Evolutionary conservation across 345 rosid genomes (phyloP), one percentile per base, ranked within the genome.

Genomic region (Theobroma cacao): DNA sequence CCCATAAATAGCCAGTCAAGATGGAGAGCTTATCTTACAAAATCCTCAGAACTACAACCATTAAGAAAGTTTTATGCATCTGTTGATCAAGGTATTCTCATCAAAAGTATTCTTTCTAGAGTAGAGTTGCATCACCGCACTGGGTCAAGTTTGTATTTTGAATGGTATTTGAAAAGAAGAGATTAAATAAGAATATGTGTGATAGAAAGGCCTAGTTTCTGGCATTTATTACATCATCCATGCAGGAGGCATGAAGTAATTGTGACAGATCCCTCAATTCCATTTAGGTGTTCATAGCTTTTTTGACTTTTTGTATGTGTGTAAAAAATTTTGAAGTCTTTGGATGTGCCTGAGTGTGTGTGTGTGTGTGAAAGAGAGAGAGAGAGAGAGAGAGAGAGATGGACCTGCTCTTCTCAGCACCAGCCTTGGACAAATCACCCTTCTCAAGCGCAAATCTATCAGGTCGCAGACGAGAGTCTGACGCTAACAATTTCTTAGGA

Each of bases 391-490:
- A 34, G 77, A 55, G 73, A 62, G 85, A 74, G 76, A 75, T 53
- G 48, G 2, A 93, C 95, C 91, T 90, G 91, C 88, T 89, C 80
- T 91, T 93, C 77, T 91, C 94, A 0, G 84, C 30, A 79, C 93
- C 98, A 77, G 98, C 84, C 86, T 89, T 91, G 48, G 87, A 80
- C 58, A 88, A 79, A 74, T 93, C 98, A 65, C 96, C 96, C 72
- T 80, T 85, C 80, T 93, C 96, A 67, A 93, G 93, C 1, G 94
- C 96, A 73, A 73, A 88, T 89, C 96, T 87, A 81, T 93, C 97
- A 22, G 97, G 92, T 71, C 96, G 91, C 74, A 93, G 80, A 70
- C 94, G 93, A 11, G 97, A 90, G 87, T 93, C 97, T 28, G 97
- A 91, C 73, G 91, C 84, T 80, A 93, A 86, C 72, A 93, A 88